These are phyloP conservation scores for Solanum corneliomulleri DNA, from an alignment of 257 asterid species.

Conservation along the genomic window DNA sequence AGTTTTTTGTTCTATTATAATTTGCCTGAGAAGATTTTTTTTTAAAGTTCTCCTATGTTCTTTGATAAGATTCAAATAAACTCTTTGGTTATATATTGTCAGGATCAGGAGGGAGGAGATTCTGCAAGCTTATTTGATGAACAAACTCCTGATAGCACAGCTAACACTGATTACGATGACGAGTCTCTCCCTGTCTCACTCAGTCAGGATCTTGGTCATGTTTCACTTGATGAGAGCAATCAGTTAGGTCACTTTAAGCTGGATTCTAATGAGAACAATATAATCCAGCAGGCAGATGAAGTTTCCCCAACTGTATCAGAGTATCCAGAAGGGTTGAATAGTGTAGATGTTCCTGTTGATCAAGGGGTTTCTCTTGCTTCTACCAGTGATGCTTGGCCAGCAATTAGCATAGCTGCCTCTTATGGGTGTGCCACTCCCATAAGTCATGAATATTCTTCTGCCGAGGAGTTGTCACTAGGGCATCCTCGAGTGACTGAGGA, in stretches of 20 bases:
- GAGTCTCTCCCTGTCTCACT: constrained; percentile 24
- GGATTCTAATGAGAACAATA: constrained; percentile 23
- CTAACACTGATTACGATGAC: constrained; percentile 21
- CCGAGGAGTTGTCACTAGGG: constrained; percentile 44
- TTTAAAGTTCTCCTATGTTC: background rate
- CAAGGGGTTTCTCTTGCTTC: constrained; percentile 29
- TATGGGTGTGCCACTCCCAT: constrained; percentile 34
- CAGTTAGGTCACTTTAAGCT: constrained; percentile 30
- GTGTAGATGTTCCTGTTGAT: constrained; percentile 25
- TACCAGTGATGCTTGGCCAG: constrained; percentile 53
- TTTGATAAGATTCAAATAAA: background rate
- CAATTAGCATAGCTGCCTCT: constrained; percentile 40
- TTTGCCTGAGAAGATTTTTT: background rate
- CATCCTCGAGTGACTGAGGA: constrained; percentile 46
- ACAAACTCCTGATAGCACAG: constrained; percentile 3
- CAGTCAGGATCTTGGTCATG: constrained; percentile 25
- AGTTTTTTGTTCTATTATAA: background rate
- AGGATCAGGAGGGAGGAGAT: constrained; percentile 27
- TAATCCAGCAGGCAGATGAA: constrained; percentile 25
- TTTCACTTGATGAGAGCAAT: constrained; percentile 21
- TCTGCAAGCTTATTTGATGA: constrained; percentile 18
- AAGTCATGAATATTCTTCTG: constrained; percentile 40
- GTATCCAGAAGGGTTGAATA: constrained; percentile 32
- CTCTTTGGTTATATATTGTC: constrained; percentile 2
- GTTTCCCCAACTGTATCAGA: constrained; percentile 28